Evolutionary conservation across 108 stramenopile species (phyloP).

Genomic region (Aurantiochytrium sp.): DNA sequence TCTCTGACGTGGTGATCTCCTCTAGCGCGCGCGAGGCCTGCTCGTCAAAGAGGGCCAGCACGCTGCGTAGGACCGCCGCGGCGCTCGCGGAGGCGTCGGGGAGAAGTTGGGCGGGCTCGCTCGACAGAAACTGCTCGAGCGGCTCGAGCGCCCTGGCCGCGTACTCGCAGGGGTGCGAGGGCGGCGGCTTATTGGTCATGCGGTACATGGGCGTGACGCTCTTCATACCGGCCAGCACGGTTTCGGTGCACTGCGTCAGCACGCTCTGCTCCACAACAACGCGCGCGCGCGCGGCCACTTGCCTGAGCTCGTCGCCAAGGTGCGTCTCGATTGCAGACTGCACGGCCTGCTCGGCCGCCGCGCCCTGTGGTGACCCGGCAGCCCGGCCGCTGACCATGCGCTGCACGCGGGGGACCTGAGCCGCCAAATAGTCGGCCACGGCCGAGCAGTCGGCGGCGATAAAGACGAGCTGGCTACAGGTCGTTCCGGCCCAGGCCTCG

Average conservation of each 20-base stretch:
- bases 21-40: not conserved
- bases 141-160: not conserved
- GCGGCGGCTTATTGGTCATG: slow-evolving; percentile 16
- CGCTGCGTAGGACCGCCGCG: not conserved
- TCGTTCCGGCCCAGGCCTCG: not conserved
- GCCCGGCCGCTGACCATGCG: not conserved
- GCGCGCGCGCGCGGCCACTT: not conserved
- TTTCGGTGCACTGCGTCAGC: not conserved
- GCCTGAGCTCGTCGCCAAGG: not conserved
- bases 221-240: not conserved
- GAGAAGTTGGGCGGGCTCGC: not conserved
- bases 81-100: not conserved
- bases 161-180: not conserved
- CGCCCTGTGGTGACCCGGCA: not conserved
- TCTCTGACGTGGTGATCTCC: not conserved
- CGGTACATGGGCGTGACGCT: slow-evolving; percentile 22
- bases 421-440: not conserved
- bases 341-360: not conserved
- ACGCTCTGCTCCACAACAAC: not conserved
- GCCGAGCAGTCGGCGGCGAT: not conserved
- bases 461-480: not conserved
- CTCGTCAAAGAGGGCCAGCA: not conserved
- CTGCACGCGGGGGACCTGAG: not conserved
- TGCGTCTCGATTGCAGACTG: not conserved
- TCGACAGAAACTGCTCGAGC: not conserved